phyloP scores from a whole-genome alignment of 768 basidiomycete species.

The Trametes cubensis region DNA sequence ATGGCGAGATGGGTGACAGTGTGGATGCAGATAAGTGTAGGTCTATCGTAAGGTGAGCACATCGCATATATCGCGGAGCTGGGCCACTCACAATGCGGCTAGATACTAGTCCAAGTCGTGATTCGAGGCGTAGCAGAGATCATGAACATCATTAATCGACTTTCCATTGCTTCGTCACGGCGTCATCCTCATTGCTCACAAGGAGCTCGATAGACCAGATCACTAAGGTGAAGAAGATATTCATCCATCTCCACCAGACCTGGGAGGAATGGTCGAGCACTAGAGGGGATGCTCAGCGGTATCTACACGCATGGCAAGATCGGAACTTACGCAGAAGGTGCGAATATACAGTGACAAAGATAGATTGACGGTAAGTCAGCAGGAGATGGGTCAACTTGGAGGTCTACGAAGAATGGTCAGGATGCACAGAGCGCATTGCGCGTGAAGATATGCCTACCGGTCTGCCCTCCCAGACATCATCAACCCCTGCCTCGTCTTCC shows the following conservation, averaged over 20 bases:
- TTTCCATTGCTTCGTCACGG: conserved; percentile 71
- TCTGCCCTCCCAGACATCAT: conserved; percentile 70
- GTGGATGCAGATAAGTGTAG: neutral
- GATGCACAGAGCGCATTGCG: neutral
- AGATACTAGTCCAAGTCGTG: conserved; percentile 1
- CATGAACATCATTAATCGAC: conserved; percentile 52
- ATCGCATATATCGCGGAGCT: neutral
- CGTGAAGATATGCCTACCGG: conserved; percentile 51
- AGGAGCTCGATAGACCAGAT: conserved; percentile 84
- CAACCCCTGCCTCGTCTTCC: conserved; percentile 66
- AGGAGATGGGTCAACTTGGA: conserved; percentile 74
- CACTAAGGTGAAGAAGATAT: conserved; percentile 82
- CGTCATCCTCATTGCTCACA: conserved; percentile 72
- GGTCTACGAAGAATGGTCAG: conserved; percentile 50
- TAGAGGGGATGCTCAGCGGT: neutral
- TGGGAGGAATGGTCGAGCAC: conserved; percentile 90
- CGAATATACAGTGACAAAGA: conserved; percentile 87
- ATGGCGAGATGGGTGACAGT: neutral
- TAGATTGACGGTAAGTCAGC: conserved; percentile 80
- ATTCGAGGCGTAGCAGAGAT: neutral
- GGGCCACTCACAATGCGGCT: conserved; percentile 2
- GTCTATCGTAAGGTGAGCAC: neutral
- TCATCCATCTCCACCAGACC: conserved; percentile 93
- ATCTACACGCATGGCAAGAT: neutral
- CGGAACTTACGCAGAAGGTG: conserved; percentile 72